Evolutionary conservation across 179 eudicot genomes (phyloP).

Genomic region (Spinacia oleracea): DNA sequence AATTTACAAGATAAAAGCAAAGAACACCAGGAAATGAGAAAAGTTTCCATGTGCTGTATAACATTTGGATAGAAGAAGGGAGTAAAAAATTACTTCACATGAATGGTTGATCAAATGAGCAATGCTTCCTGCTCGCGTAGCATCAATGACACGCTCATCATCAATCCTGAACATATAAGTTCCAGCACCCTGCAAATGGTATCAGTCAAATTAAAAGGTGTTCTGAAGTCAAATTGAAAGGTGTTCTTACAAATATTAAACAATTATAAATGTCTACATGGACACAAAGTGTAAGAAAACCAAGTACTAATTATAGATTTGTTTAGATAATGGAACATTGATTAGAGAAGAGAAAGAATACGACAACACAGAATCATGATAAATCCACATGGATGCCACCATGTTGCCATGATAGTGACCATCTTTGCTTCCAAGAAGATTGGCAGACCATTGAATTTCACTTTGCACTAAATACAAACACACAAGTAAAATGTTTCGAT

Average conservation of each 20-base stretch:
- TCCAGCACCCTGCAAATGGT: constrained; percentile 86
- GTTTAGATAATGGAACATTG: neutral
- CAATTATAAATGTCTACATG: neutral
- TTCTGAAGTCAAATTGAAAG: constrained; percentile 11
- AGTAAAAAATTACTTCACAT: constrained; percentile 68
- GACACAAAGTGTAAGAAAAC: constrained; percentile 5
- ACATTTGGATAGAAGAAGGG: constrained; percentile 3
- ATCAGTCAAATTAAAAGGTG: constrained; percentile 1
- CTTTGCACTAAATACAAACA: neutral
- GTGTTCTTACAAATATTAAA: neutral
- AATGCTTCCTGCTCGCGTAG: constrained; percentile 96
- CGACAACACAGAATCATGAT: neutral
- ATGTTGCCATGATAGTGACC: neutral
- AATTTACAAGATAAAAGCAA: neutral
- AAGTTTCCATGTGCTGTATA: neutral
- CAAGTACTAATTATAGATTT: neutral
- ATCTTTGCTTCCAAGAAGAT: constrained; percentile 4
- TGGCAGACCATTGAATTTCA: constrained; percentile 6
- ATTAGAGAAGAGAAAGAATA: neutral
- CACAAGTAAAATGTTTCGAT: neutral
- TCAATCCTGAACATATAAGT: constrained; percentile 95
- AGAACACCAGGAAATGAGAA: neutral
- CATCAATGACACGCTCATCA: constrained; percentile 95
- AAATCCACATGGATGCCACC: neutral
- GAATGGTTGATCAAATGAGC: constrained; percentile 98